phyloP scores from a whole-genome alignment of 225 moss, liverwort and hornwort genomes.

The Rhytidiadelphus loreus region DNA sequence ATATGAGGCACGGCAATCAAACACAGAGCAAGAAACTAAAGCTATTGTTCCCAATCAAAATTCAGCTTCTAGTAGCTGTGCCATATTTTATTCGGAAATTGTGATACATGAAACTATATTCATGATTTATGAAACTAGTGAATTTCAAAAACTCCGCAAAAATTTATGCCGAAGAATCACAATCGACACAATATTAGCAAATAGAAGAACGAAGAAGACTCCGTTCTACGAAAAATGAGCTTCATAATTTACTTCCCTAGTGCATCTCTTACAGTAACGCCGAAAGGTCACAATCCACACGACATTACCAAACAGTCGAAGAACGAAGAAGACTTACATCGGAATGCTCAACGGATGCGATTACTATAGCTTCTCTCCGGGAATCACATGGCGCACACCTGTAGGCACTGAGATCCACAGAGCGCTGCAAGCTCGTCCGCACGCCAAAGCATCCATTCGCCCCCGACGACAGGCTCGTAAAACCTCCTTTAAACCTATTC shows the following conservation, averaged over 20 bases:
- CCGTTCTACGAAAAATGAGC: not conserved
- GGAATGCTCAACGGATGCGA: constrained; percentile 8
- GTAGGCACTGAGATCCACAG: not conserved
- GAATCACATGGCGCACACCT: not conserved
- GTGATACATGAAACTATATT: not conserved
- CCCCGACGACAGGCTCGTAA: not conserved
- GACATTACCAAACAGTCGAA: not conserved
- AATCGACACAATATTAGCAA: not conserved
- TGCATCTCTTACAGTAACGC: not conserved
- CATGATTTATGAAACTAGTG: not conserved
- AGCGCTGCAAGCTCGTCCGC: not conserved
- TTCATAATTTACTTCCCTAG: not conserved
- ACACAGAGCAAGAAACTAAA: not conserved
- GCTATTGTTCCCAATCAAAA: not conserved
- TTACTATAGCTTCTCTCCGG: not conserved
- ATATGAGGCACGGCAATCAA: not conserved
- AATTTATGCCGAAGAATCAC: not conserved
- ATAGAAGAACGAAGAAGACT: not conserved
- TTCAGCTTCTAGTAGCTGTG: not conserved
- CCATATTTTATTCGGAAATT: not conserved
- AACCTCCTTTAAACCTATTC: not conserved
- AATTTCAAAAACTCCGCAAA: not conserved
- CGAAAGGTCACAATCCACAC: not conserved
- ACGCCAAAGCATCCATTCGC: constrained; percentile 10
- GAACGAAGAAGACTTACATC: constrained; percentile 10